Percentiles rank a stretch among this genome's conserved stretches.
Conservation (phyloP, 495 filamentous ascomycete genomes). For the Xylona heveae region DNA sequence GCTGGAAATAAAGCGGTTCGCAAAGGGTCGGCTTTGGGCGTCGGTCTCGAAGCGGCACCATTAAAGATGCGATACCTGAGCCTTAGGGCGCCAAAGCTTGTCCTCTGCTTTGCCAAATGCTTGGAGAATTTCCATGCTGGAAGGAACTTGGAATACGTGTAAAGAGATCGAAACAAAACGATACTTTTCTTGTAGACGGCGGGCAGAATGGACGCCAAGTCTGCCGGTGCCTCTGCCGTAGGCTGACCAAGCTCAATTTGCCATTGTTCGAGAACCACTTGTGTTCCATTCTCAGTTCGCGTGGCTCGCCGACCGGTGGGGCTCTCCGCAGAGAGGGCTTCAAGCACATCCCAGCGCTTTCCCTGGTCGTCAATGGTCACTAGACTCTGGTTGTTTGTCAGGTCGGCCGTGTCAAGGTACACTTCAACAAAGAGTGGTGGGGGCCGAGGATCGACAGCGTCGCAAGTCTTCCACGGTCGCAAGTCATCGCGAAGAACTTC, state of each 20-base stretch:
- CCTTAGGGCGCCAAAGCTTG: constrained; percentile 36
- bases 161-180: constrained; percentile 84
- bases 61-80: constrained; percentile 61
- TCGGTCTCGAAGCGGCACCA: constrained; percentile 23
- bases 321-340: constrained; percentile 48
- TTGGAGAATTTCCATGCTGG: constrained; percentile 78
- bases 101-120: constrained; percentile 39
- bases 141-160: constrained; percentile 57
- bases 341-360: constrained; percentile 78
- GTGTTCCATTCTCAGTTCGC: constrained; percentile 23
- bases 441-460: constrained; percentile 55
- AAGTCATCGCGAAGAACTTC: constrained; percentile 66
- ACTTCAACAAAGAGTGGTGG: constrained; percentile 80
- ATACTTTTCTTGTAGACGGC: constrained; percentile 93
- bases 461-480: constrained; percentile 53
- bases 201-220: constrained; percentile 51
- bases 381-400: constrained; percentile 70
- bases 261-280: constrained; percentile 85
- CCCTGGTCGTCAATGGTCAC: constrained; percentile 74
- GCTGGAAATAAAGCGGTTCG: constrained; percentile 50
- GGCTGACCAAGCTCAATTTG: constrained; percentile 49
- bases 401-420: constrained; percentile 59
- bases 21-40: constrained; percentile 36
- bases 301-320: constrained; percentile 17
- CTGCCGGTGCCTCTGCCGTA: constrained; percentile 29